Base-by-base conservation (phyloP, 2,329 filamentous ascomycete species). In the Gyromitra esculenta region DNA sequence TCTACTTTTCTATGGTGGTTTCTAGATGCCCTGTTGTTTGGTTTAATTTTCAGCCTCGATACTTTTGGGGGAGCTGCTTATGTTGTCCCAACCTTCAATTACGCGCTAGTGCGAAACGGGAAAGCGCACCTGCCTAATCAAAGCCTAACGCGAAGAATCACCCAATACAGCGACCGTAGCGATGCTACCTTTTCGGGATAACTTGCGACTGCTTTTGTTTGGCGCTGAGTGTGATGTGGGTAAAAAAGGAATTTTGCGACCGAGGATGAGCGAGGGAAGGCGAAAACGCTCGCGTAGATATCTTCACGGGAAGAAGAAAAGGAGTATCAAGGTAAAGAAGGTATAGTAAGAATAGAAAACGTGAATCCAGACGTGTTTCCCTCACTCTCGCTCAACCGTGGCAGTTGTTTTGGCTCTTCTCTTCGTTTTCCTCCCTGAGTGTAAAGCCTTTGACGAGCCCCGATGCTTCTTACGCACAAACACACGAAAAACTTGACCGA, bases 401-500 rank as follows among this genome's bases (percentile, higher is more conserved):
- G 72, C 52, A 77, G 75, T 70, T 74, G 71, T 75, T 31, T 75
- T 75, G 59, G 75, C 66, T 77, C 65, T 77, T 62, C 18, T 69
- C 60, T 52, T 41, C 52, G 31, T 65, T 75, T 75, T 25, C 60
- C 57, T 31, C 66, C 64, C 71, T 66, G 71, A 74, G 75, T 75
- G 73, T 75, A 69, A 66, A 65, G 73, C 62, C 59, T 75, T 75
- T 71, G 75, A 77, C 71, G 75, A 75, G 62, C 64, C 66, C 43
- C 71, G 75, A 69, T 60, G 70, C 70, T 77, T 77, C 75, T 77
- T 77, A 77, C 75, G 71, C 72, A 70, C 72, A 77, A 77, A 77
- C 71, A 77, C 75, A 77, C 75, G 71, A 74, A 68, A 63, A 77
- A 77, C 75, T 77, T 74, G 62, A 74, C 71, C 72, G 75, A 77